Evolutionary conservation across 768 basidiomycete species (phyloP), one percentile per base, ranked within the genome.

Genomic region (Solioccasus polychromus): DNA sequence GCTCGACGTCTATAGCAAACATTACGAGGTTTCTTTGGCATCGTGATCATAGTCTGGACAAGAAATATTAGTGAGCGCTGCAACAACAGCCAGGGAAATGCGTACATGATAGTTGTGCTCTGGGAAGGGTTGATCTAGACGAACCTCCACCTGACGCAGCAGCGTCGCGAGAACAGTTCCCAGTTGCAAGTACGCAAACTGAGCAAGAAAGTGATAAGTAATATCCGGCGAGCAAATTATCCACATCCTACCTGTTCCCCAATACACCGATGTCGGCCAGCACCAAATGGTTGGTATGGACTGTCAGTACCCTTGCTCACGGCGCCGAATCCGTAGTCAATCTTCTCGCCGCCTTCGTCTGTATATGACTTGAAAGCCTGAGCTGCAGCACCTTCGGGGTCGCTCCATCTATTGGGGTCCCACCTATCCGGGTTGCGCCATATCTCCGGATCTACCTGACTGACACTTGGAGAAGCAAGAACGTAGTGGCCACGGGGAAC

Each of bases 231-330:
- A 42, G 28, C n/a, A n/a, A 14, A 48, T 3, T 2, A 12, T 37
- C n/a, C 14, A 2, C 10, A 22, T 66, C 73, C 35, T 36, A 83
- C 84, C 71, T 85, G 87, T 70, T 94, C 92, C 52, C 92, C 91
- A 50, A 97, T 94, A 66, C 91, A 98, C 53, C 94, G 76, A 71
- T 97, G 95, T 58, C 89, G 78, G 23, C 96, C 96, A 41, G 96
- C 95, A 51, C 96, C 96, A 59, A 99, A 99, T 2, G 96, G 96
- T 63, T 96, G 90, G 66, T 98, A 97, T 39, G 91, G 92, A 55
- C 86, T 90, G 46, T 94, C 90, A 6, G 94, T 97, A 39, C 94
- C 94, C 71, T 97, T 97, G 72, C 86, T 90, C 41, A 99, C 88
- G 49, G 84, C 80, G 42, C 96, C 96, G 66, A 91, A 99, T 2